These are phyloP conservation scores for Ceratobasidium sp. DNA, from an alignment of 1,284 basidiomycete genomes.

Conservation along the genomic window DNA sequence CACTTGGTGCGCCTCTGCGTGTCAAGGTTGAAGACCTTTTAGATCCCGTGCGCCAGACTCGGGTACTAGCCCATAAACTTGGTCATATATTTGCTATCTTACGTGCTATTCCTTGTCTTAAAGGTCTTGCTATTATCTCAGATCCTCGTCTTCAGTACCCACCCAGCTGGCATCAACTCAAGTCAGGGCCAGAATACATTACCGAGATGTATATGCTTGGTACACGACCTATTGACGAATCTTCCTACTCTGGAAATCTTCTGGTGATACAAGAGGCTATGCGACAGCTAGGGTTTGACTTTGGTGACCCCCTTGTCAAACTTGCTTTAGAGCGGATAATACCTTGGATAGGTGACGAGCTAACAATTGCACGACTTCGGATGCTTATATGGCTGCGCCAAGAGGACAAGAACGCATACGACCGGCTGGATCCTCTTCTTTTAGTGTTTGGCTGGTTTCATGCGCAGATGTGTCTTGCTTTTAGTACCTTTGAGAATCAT, in stretches of 20 bases:
- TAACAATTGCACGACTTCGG: not conserved
- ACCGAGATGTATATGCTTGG: conserved; percentile 4
- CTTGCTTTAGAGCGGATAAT: not conserved
- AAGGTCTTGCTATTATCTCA: not conserved
- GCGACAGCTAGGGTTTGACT: not conserved
- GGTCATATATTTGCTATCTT: not conserved
- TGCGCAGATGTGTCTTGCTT: not conserved
- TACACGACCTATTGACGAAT: conserved; percentile 1
- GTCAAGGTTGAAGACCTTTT: not conserved
- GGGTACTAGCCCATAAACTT: not conserved
- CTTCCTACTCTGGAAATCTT: not conserved
- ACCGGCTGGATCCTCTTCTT: not conserved
- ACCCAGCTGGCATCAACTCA: not conserved
- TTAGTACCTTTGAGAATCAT: not conserved
- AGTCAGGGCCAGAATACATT: not conserved
- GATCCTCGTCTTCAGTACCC: not conserved
- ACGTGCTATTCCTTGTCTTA: not conserved
- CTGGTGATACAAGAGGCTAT: not conserved
- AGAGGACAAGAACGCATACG: not conserved
- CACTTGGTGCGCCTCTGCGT: not conserved
- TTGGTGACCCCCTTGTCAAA: not conserved
- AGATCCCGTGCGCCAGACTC: not conserved
- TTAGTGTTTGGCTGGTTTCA: conserved; percentile 8
- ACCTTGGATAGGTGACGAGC: not conserved
- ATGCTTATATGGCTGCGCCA: not conserved